phyloP scores from a whole-genome alignment of 2,329 filamentous ascomycete genomes.

The Stachybotrys elegans region DNA sequence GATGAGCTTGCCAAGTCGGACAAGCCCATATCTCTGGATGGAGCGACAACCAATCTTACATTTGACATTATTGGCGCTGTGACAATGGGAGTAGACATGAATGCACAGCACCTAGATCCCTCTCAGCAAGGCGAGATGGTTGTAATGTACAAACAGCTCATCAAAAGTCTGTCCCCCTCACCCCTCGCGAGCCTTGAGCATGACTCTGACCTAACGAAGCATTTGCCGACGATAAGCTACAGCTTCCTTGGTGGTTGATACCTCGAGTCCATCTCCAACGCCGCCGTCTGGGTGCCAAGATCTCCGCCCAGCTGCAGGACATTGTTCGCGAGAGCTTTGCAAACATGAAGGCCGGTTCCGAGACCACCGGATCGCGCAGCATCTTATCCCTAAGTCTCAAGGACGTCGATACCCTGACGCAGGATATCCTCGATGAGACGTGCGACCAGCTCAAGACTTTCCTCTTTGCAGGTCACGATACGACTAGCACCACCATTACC shows the following conservation, averaged over 20 bases:
- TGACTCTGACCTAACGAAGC: conserved; percentile 2
- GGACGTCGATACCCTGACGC: conserved; percentile 18
- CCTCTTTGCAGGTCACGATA: conserved; percentile 36
- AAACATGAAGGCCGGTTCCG: neutral
- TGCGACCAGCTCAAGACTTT: conserved; percentile 33
- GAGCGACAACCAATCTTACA: conserved; percentile 24
- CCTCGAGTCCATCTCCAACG: conserved; percentile 13
- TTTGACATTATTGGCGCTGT: conserved; percentile 34
- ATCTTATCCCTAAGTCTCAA: conserved; percentile 27
- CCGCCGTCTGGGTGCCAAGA: conserved; percentile 10
- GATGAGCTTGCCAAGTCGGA: conserved; percentile 19
- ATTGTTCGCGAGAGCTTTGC: neutral
- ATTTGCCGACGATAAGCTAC: conserved; percentile 6
- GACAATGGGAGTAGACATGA: conserved; percentile 27
- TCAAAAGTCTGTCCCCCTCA: neutral
- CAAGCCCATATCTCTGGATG: conserved; percentile 21
- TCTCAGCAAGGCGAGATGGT: conserved; percentile 22
- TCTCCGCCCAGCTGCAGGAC: conserved; percentile 11
- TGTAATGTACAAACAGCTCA: conserved; percentile 20
- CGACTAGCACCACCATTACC: conserved; percentile 29
- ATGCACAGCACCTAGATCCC: conserved; percentile 22
- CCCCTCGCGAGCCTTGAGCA: neutral
- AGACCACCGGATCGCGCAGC: conserved; percentile 4
- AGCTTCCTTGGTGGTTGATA: conserved; percentile 15
- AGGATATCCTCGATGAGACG: conserved; percentile 21